Conservation (phyloP, 2,329 filamentous ascomycete genomes). For the Aspergillus ibericus region DNA sequence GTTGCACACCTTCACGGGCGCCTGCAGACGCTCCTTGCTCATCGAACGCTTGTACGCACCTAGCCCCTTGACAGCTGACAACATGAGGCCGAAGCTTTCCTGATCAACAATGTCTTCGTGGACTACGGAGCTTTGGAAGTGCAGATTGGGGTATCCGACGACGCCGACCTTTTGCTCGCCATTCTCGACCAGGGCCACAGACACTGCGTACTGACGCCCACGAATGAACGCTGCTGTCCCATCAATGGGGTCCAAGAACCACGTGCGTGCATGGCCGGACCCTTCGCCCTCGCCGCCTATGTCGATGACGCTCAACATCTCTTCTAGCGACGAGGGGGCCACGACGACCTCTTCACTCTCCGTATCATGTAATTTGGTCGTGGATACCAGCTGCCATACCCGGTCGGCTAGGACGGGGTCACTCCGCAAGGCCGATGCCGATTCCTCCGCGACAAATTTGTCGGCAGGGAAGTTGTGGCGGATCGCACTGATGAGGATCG, state of each 20-base stretch:
- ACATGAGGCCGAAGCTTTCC: conserved; percentile 4
- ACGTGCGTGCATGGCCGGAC: not conserved
- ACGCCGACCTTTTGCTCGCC: conserved; percentile 12
- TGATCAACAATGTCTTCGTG: conserved; percentile 3
- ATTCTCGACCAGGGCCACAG: conserved; percentile 9
- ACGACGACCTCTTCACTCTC: not conserved
- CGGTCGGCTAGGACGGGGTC: conserved; percentile 2
- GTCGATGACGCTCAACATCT: conserved; percentile 7
- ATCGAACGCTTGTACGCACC: conserved; percentile 7
- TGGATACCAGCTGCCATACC: conserved; percentile 9
- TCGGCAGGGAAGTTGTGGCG: conserved; percentile 9
- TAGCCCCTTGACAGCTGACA: conserved; percentile 9
- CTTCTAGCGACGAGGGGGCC: not conserved
- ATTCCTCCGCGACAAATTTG: conserved; percentile 7
- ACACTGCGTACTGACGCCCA: conserved; percentile 11
- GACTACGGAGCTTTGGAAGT: not conserved
- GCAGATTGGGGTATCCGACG: conserved; percentile 11
- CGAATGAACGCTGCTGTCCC: conserved; percentile 10
- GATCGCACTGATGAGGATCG: conserved; percentile 7
- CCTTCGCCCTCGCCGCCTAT: not conserved
- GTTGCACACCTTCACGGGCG: not conserved
- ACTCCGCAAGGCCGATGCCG: conserved; percentile 2
- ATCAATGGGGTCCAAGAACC: conserved; percentile 14
- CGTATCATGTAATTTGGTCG: not conserved
- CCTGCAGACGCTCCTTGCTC: not conserved